Conservation (phyloP, 2,329 filamentous ascomycete species). For the Dothidotthia symphoricarpi region DNA sequence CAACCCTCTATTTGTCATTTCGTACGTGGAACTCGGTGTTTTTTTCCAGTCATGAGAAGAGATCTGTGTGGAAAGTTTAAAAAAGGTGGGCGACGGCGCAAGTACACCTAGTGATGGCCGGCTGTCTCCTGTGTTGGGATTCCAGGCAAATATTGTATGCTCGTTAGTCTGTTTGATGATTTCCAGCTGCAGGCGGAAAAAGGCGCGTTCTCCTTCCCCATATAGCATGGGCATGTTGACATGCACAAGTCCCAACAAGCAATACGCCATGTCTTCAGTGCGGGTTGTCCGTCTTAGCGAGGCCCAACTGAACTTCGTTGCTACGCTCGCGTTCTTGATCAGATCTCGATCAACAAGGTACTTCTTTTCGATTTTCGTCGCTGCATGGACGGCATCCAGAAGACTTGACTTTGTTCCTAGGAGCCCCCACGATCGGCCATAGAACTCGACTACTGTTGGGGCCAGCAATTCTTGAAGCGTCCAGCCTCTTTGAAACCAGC, state of each 20-base stretch:
- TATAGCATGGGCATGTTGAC: conserved; percentile 27
- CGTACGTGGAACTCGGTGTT: too few relatives aligned
- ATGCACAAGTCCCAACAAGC: conserved; percentile 23
- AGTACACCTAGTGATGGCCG: too few relatives aligned
- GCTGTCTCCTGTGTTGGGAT: too few relatives aligned
- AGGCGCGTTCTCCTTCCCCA: conserved; percentile 22
- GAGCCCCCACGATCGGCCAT: neutral
- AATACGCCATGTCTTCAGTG: conserved; percentile 29
- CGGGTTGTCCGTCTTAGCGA: conserved; percentile 3
- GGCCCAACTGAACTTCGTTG: conserved; percentile 5
- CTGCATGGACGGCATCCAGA: neutral
- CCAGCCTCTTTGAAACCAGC: neutral
- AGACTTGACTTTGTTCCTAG: conserved; percentile 2
- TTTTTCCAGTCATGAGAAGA: too few relatives aligned
- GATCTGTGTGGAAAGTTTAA: too few relatives aligned
- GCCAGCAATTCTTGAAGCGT: conserved; percentile 4
- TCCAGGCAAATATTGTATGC: conserved; percentile 7
- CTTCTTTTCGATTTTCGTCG: conserved; percentile 1
- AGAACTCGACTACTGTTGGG: conserved; percentile 8
- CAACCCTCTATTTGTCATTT: too few relatives aligned
- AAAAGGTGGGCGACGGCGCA: too few relatives aligned
- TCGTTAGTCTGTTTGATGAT: conserved; percentile 5
- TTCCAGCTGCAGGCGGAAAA: conserved; percentile 12
- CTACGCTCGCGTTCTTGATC: neutral
- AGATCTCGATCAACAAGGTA: neutral